Base-by-base conservation (phyloP, 2,329 filamentous ascomycete species). In the Xylaria sp. region DNA sequence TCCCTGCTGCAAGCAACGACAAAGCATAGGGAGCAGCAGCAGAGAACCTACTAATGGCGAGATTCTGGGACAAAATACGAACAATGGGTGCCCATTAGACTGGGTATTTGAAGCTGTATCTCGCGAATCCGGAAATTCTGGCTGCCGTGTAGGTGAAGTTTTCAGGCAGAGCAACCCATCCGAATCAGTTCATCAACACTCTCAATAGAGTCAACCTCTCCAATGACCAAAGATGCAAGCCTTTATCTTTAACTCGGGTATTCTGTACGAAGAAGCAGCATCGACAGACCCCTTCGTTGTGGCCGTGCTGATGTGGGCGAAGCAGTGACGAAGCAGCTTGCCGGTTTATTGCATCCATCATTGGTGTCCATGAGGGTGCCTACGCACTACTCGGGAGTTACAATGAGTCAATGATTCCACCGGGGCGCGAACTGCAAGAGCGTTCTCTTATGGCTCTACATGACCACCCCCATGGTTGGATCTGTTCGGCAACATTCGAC, bases 41-140 rank as follows among this genome's bases (percentile, higher is more conserved):
- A 51, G 9, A 44, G 16, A 2, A 48, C 16, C 18, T 47, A 8
- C 34, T 11, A 42, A 48, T 19, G n/a, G 51, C 35, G 6, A 52
- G 7, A 44, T 48, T 23, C 16, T 54, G 54, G 18, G 50, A 50
- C 35, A n/a, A 44, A 37, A n/a, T 52, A n/a, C 46, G 13, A 35
- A 44, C 8, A 4, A n/a, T 55, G 37, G 35, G 51, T 52, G 55
- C 56, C 55, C 47, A 10, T 44, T 44, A 34, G 55, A 19, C 19
- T 19, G 49, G 37, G 48, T 19, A 16, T 39, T 54, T 10, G 11
- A 39, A 30, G 16, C 16, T 53, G 50, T 35, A 55, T 57, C 42
- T 51, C 53, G 42, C 55, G 54, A 55, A 11, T 35, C 35, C 42
- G 35, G 54, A 48, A 37, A 52, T 52, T 52, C 49, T 58, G 39